These are phyloP conservation scores for Delitschia confertaspora DNA, from an alignment of 495 filamentous ascomycete genomes.

Conservation along the genomic window DNA sequence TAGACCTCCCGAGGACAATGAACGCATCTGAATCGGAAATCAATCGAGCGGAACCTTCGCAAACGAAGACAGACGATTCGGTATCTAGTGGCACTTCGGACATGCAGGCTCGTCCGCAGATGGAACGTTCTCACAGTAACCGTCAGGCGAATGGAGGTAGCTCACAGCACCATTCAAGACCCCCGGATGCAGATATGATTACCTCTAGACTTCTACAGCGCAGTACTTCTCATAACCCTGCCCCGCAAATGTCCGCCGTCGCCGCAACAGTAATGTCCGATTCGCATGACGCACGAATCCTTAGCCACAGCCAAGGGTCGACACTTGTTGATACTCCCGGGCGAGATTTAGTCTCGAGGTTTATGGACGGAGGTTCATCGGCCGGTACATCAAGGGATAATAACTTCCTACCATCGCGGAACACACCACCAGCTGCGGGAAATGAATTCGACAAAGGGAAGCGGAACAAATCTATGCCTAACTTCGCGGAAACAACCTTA, in stretches of 20 bases:
- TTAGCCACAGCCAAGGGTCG: slow-evolving; percentile 32
- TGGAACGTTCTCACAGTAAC: slow-evolving; percentile 11
- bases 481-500: slow-evolving; percentile 17
- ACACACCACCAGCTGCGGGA: slow-evolving; percentile 11
- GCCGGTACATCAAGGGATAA: slow-evolving; percentile 27
- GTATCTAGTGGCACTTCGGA: background rate
- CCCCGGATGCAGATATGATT: slow-evolving; percentile 37
- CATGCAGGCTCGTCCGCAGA: slow-evolving; percentile 4
- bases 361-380: slow-evolving; percentile 30
- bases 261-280: slow-evolving; percentile 44
- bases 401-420: slow-evolving; percentile 28
- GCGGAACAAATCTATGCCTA: slow-evolving; percentile 28
- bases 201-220: slow-evolving; percentile 53
- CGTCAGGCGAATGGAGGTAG: slow-evolving; percentile 16
- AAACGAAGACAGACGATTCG: background rate
- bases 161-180: slow-evolving; percentile 19
- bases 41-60: slow-evolving; percentile 1
- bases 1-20: slow-evolving; percentile 19
- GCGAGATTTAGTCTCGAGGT: slow-evolving; percentile 30
- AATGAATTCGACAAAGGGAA: slow-evolving; percentile 17
- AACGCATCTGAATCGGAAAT: background rate
- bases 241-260: slow-evolving; percentile 52
- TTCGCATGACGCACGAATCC: slow-evolving; percentile 34
- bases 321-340: slow-evolving; percentile 38
- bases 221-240: slow-evolving; percentile 45